Base-by-base conservation (phyloP, 139 green algal genomes). In the Tetradesmus lagerheimii region DNA sequence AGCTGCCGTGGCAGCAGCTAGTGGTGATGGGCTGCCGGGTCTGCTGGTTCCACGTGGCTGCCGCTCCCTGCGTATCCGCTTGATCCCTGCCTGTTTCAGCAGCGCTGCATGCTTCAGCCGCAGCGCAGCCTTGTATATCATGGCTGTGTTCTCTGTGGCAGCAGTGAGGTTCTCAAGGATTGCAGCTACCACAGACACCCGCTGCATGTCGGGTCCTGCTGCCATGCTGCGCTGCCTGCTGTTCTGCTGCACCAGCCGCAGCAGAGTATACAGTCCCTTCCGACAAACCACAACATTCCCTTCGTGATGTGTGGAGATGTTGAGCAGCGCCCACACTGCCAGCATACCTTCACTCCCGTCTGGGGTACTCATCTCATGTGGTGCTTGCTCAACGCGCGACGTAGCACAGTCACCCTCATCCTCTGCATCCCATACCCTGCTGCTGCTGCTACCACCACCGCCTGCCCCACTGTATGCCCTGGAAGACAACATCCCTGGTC, bases 51-150 rank as follows among this genome's bases (percentile, higher is more conserved):
- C 4, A 35, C 78, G 9, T 6, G 11, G 78, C 6, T 84, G 78
- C 78, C 41, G 78, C 38, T 64, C 78, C 38, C 78, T 80, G 16
- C 41, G 57, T 31, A 88, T 31, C 8, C 83, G 37, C 15, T 57
- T 57, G 38, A 88, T 57, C 12, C 83, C 83, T 80, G 83, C 83
- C 29, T 88, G 57, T 20, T 80, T 57, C 50, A 88, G 62, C 64
- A 88, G 31, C 15, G 64, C 62, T 27, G 64, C 64, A 79, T 88
- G 83, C 83, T 88, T 88, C 83, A 88, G 15, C 35, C 83, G 62
- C 0, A 88, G 62, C 31, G 80, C 83, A 29, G 83, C 83, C 62
- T 80, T 88, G 38, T 88, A 88, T 25, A 88, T 80, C 34, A 88
- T 66, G 3, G 57, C 38, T n/a, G 35, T 38, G 47, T 88, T 88